Base-by-base conservation (phyloP, 192 early-diverging fungal genomes). In the Umbelopsis sp. region DNA sequence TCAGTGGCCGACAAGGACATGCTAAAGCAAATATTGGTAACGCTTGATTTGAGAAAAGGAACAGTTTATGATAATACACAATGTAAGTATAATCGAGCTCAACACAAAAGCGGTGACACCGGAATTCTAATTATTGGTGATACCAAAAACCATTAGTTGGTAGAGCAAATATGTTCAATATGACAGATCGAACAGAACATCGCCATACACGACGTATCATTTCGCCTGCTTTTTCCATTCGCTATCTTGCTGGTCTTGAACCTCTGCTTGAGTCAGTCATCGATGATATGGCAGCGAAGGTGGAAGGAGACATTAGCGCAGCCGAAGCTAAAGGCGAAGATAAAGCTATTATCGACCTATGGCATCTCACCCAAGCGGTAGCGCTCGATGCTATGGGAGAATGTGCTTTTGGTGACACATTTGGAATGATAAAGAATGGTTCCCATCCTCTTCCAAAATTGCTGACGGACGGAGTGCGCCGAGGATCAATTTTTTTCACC, bases 301-400 rank as follows among this genome's bases (percentile, higher is more conserved):
- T 86, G 35, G 70, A 76, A 45, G 33, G 35, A 4, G 46, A 77
- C 6, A 53, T 70, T 3, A 37, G 55, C 5, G 25, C 30, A 6
- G 55, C 55, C 18, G 49, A 58, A 9, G 61, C 30, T 2, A 69
- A 75, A 25, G 69, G 69, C 11, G 64, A 80, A 46, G 50, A 52
- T 18, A 25, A 33, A 45, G 68, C 71, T 5, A 37, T 50, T 5
- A 18, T 85, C 11, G 79, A 85, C 33, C 74, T 83, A 53, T 77
- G 80, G 68, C 49, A 64, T 5, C 52, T 81, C 21, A 55, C 67
- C 21, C 73, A 82, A 46, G 46, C 74, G 15, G 46, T 77, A 4
- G 67, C 85, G 4, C 45, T 87, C n/a, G 86, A 87, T 67, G 74
- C 77, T 20, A 85, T 87, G 61, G 86, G 86, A 0, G 81, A 84